Evolutionary conservation across 306 rosid species (phyloP).

Genomic region (Calophaca sinica): DNA sequence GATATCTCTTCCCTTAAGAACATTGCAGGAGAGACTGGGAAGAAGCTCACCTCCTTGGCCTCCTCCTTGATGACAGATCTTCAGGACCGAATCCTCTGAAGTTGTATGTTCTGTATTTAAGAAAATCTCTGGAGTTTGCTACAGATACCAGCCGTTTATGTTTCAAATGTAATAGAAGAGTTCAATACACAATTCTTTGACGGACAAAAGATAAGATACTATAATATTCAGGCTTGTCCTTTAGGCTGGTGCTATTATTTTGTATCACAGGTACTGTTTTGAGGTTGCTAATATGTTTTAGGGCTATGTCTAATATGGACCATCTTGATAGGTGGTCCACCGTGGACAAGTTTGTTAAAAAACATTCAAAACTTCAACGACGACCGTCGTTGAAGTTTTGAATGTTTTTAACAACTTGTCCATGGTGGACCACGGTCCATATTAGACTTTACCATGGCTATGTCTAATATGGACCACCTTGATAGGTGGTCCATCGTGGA

Average conservation of each 20-base stretch:
- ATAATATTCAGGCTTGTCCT: constrained; percentile 47
- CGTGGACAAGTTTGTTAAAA: too few species aligned
- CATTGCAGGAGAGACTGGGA: constrained; percentile 97
- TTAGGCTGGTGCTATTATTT: constrained; percentile 51
- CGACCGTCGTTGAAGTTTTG: too few species aligned
- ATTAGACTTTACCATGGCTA: too few species aligned
- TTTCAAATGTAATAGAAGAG: constrained; percentile 57
- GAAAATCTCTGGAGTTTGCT: constrained; percentile 46
- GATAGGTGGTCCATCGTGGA: too few species aligned
- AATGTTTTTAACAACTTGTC: too few species aligned
- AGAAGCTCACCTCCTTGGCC: constrained; percentile 90
- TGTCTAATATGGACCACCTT: too few species aligned
- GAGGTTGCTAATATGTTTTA: constrained; percentile 37
- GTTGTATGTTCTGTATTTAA: constrained; percentile 46
- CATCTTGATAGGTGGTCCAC: too few species aligned
- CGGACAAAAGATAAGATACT: constrained; percentile 50
- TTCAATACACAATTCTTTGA: constrained; percentile 52
- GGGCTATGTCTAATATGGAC: too few species aligned
- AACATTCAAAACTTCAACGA: too few species aligned
- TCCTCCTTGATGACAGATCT: constrained; percentile 86
- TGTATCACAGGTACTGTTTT: constrained; percentile 50
- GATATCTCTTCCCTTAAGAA: constrained; percentile 86
- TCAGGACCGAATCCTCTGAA: constrained; percentile 93
- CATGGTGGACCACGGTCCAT: too few species aligned
- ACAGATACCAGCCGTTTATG: constrained; percentile 52